phyloP scores from a whole-genome alignment of 352 stramenopile genomes.

The Pythium monospermum region DNA sequence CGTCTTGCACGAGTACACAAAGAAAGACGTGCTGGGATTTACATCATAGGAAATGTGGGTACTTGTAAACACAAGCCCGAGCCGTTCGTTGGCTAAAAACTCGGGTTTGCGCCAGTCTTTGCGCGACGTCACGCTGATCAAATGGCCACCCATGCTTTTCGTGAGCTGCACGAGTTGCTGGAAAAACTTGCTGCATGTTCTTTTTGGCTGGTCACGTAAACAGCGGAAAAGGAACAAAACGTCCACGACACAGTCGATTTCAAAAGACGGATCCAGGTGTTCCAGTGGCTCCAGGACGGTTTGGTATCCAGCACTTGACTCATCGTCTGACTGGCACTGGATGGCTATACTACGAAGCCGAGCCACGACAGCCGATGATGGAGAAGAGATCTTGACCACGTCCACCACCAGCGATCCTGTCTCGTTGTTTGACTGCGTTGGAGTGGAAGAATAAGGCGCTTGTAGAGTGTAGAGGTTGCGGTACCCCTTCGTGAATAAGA shows the following conservation, averaged over 20 bases:
- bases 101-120: slow-evolving; percentile 68
- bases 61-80: slow-evolving; percentile 5
- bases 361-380: too few relatives aligned
- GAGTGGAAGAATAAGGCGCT: too few relatives aligned
- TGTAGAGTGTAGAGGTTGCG: too few relatives aligned
- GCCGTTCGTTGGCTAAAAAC: slow-evolving; percentile 33
- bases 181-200: slow-evolving; percentile 29
- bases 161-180: slow-evolving; percentile 26
- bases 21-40: background rate
- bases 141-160: background rate
- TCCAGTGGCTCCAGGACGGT: too few relatives aligned
- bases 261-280: background rate
- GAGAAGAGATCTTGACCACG: too few relatives aligned
- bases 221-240: slow-evolving; percentile 38
- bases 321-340: too few relatives aligned
- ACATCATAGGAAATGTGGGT: background rate
- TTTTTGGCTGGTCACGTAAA: slow-evolving; percentile 45
- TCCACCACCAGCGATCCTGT: too few relatives aligned
- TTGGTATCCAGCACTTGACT: too few relatives aligned
- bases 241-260: slow-evolving; percentile 45
- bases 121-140: slow-evolving; percentile 45
- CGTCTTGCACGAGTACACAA: slow-evolving; percentile 13
- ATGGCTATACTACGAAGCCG: too few relatives aligned
- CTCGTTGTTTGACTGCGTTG: too few relatives aligned
- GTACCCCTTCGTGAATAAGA: too few relatives aligned